A percentile compares a stretch with the other conserved stretches of the same genome.
phyloP scores from a whole-genome alignment of 805 yeast genomes.

The Maudiozyma pseudohumilis region DNA sequence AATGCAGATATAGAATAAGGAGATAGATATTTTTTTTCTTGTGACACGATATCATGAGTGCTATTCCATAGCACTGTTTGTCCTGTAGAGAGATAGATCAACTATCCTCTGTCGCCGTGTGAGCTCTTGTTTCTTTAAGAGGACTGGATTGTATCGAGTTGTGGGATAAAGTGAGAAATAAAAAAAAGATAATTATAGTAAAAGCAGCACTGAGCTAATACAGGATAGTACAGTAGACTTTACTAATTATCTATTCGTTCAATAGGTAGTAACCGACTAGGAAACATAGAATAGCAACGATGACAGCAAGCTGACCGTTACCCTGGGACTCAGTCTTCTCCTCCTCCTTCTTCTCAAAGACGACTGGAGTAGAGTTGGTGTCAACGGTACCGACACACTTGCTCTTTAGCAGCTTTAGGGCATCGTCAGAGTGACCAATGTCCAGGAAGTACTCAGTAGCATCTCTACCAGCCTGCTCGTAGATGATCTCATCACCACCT shows the following conservation, averaged over 20 bases:
- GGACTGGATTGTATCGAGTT: too few species aligned
- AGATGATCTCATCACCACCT: constrained; percentile 76
- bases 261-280: constrained; percentile 22
- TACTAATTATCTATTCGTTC: constrained; percentile 16
- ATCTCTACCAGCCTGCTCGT: constrained; percentile 74
- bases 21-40: too few species aligned
- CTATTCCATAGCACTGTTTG: too few species aligned
- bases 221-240: too few species aligned
- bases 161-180: too few species aligned
- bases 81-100: too few species aligned
- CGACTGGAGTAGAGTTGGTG: constrained; percentile 39
- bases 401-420: constrained; percentile 62
- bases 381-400: constrained; percentile 74
- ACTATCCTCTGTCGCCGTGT: too few species aligned
- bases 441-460: constrained; percentile 79
- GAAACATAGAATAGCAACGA: constrained; percentile 48
- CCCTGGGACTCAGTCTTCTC: constrained; percentile 46
- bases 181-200: too few species aligned
- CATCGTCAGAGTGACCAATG: constrained; percentile 97
- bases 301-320: constrained; percentile 69
- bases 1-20: too few species aligned
- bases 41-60: too few species aligned
- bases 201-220: too few species aligned
- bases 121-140: too few species aligned
- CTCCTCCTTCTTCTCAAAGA: constrained; percentile 15